phyloP scores from a whole-genome alignment of 352 stramenopile species.

The Globisporangium cystogenes region DNA sequence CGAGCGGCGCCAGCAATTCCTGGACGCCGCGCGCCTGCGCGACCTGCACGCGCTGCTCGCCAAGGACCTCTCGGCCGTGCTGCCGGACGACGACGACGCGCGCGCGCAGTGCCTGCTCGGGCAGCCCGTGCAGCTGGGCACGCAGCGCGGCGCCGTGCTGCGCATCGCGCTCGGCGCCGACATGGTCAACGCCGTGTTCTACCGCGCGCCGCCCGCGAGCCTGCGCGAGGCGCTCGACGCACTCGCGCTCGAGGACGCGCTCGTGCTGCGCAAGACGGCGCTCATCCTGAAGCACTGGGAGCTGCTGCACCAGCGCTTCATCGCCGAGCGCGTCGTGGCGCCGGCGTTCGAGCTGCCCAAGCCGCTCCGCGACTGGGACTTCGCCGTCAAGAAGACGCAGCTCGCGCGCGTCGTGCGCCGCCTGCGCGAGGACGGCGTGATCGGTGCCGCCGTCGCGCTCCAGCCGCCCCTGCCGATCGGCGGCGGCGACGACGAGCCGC shows the following conservation, averaged over 20 bases:
- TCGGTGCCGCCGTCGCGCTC: conserved; percentile 8
- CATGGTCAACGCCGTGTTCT: conserved; percentile 77
- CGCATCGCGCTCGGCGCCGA: conserved; percentile 85
- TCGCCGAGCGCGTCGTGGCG: conserved; percentile 38
- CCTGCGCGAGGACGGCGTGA: conserved; percentile 40
- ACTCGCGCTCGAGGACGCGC: conserved; percentile 45
- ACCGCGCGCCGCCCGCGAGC: conserved; percentile 26
- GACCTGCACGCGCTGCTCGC: conserved; percentile 64
- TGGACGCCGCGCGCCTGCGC: conserved; percentile 47
- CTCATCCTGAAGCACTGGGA: conserved; percentile 72
- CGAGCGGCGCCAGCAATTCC: conserved; percentile 21
- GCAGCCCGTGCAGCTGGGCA: conserved; percentile 76
- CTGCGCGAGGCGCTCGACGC: conserved; percentile 27
- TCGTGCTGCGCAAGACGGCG: conserved; percentile 59
- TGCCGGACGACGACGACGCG: conserved; percentile 37
- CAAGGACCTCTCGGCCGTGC: conserved; percentile 54
- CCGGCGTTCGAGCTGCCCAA: conserved; percentile 35
- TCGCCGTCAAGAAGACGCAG: conserved; percentile 62
- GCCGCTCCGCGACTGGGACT: conserved; percentile 67
- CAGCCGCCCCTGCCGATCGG: no score
- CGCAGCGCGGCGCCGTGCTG: conserved; percentile 53
- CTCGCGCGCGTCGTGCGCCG: conserved; percentile 55
- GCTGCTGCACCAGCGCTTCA: conserved; percentile 48
- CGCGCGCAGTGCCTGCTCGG: conserved; percentile 67
- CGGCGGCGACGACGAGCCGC: conserved; percentile 31